Evolutionary conservation across 345 rosid genomes (phyloP).

Genomic region (Lepidium didymum): DNA sequence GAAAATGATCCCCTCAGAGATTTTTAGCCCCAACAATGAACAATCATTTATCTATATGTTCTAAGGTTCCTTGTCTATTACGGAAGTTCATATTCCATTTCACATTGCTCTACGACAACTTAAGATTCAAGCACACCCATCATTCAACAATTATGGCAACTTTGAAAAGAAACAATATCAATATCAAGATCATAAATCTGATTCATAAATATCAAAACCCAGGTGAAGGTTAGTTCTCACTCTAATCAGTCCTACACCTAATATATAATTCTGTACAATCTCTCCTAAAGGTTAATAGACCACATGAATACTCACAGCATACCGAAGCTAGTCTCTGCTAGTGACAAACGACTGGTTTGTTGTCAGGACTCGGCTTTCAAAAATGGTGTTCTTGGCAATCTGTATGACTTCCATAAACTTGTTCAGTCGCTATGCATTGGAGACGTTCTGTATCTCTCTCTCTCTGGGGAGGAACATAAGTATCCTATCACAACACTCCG

Average conservation of each 20-base stretch:
- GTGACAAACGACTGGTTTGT: neutral
- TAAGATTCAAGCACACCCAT: neutral
- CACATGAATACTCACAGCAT: neutral
- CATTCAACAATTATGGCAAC: constrained; percentile 1
- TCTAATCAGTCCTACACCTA: neutral
- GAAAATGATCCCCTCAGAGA: neutral
- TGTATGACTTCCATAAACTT: neutral
- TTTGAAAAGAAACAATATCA: neutral
- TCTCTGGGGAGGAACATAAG: constrained; percentile 5
- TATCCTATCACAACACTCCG: neutral
- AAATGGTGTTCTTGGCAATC: neutral
- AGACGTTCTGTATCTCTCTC: neutral
- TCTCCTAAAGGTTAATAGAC: constrained; percentile 3
- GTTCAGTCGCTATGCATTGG: neutral
- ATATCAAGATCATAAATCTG: neutral
- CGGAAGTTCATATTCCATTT: neutral
- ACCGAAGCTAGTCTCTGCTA: neutral
- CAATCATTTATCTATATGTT: neutral
- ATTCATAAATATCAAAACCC: neutral
- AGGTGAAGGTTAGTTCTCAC: neutral
- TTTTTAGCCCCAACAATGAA: neutral
- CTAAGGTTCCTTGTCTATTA: neutral
- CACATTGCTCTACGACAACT: neutral
- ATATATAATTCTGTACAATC: neutral
- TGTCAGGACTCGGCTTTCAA: neutral